phyloP scores from a whole-genome alignment of 805 yeast species.

The Sugiyamaella boreocaroliniensis region DNA sequence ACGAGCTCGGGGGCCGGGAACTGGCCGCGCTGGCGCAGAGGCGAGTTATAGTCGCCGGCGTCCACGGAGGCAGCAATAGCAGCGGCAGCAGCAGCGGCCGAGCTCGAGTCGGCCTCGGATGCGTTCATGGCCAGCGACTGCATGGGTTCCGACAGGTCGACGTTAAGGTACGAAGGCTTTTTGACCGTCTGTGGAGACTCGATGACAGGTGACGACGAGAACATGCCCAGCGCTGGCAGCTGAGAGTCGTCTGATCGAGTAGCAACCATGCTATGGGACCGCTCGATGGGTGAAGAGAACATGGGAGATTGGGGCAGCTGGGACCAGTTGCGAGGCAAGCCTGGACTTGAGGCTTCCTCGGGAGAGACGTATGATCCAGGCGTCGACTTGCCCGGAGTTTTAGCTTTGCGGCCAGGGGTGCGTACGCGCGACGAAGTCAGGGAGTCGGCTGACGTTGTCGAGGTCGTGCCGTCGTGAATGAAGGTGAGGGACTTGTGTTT shows the following conservation, averaged over 20 bases:
- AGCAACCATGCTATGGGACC: neutral
- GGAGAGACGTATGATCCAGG: neutral
- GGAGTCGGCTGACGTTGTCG: neutral
- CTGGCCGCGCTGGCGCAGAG: neutral
- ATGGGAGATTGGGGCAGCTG: neutral
- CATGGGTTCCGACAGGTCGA: neutral
- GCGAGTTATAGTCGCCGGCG: neutral
- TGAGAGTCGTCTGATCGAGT: neutral
- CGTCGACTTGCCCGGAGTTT: neutral
- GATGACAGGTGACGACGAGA: conserved; percentile 13
- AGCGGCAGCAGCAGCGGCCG: neutral
- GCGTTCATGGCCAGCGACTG: neutral
- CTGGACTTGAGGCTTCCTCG: neutral
- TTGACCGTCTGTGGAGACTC: conserved; percentile 13
- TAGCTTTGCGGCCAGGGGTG: neutral
- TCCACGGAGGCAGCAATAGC: neutral
- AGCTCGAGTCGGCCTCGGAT: neutral
- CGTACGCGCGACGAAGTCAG: neutral
- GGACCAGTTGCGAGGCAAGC: neutral
- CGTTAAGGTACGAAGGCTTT: neutral
- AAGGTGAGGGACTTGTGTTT: neutral
- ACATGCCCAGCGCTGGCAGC: conserved; percentile 14
- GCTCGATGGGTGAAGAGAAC: neutral
- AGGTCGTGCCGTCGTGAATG: neutral
- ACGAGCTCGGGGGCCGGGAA: neutral